These are phyloP conservation scores for Xylariaceae sp. DNA, from an alignment of 2,329 filamentous ascomycete species.

Conservation along the genomic window DNA sequence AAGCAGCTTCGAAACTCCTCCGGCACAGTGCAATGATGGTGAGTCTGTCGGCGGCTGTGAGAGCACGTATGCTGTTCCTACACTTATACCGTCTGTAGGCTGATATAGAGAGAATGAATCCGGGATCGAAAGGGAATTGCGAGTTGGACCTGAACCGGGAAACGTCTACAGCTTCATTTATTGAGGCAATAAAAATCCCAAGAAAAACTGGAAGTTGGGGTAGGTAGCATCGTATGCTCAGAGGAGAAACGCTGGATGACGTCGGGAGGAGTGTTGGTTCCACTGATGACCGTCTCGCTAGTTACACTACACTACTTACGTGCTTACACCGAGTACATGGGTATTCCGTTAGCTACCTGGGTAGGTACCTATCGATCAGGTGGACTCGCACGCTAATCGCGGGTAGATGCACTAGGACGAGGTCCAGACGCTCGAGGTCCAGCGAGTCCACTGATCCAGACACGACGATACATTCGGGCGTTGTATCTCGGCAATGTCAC, in stretches of 20 bases:
- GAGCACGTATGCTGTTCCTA: not conserved
- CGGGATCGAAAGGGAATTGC: not conserved
- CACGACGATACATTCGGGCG: not conserved
- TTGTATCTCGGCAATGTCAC: no score
- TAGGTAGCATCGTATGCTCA: not conserved
- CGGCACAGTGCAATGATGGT: not conserved
- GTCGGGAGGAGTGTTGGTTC: not conserved
- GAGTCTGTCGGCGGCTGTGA: not conserved
- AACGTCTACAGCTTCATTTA: not conserved
- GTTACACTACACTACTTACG: not conserved
- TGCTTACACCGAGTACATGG: not conserved
- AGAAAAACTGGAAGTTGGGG: not conserved
- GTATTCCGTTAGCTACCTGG: no score
- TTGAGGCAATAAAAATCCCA: not conserved
- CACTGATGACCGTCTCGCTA: not conserved
- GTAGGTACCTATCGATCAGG: not conserved
- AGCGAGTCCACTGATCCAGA: not conserved
- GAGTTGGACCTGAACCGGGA: not conserved
- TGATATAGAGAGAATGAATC: not conserved
- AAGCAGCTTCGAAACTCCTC: not conserved
- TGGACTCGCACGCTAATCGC: not conserved
- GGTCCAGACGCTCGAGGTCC: not conserved
- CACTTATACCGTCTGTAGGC: not conserved
- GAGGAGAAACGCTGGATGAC: not conserved
- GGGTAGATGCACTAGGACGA: not conserved